phyloP scores from a whole-genome alignment of 441 rosid species.

The Raphanus hybrid region DNA sequence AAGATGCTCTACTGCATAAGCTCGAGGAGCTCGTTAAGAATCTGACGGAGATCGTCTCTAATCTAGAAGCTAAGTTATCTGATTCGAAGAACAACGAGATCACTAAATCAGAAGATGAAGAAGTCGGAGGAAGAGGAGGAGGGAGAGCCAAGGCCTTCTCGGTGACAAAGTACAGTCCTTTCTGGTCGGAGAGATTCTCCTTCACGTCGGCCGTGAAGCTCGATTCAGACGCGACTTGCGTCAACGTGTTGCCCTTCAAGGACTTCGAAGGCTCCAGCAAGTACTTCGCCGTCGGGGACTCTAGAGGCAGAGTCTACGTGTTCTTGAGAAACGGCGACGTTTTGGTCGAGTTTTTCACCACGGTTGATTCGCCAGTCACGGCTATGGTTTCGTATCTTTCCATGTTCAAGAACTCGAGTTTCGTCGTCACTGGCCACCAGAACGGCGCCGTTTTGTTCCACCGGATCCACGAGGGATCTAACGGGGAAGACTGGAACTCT shows the following conservation, averaged over 20 bases:
- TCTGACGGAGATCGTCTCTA: conserved; percentile 67
- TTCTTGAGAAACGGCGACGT: conserved; percentile 83
- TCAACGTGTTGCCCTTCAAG: conserved; percentile 74
- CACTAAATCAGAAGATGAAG: conserved; percentile 33
- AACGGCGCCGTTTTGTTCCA: conserved; percentile 74
- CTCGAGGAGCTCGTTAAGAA: conserved; percentile 80
- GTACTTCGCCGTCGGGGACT: conserved; percentile 91
- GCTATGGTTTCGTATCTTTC: conserved; percentile 85
- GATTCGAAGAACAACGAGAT: conserved; percentile 47
- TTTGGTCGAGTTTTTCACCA: conserved; percentile 64
- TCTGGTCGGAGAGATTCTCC: conserved; percentile 94
- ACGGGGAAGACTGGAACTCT: conserved; percentile 71
- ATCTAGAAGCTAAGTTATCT: conserved; percentile 60
- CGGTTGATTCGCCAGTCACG: conserved; percentile 62
- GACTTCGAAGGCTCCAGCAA: conserved; percentile 84
- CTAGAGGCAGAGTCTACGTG: conserved; percentile 75
- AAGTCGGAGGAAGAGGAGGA: conserved; percentile 39
- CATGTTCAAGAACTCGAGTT: conserved; percentile 71
- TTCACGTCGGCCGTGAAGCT: conserved; percentile 90
- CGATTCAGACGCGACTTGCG: conserved; percentile 71
- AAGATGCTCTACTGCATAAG: conserved; percentile 55
- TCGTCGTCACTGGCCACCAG: conserved; percentile 79
- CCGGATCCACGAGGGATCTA: conserved; percentile 65
- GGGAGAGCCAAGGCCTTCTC: conserved; percentile 54
- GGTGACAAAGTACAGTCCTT: conserved; percentile 72